Conservation (phyloP, 1,284 basidiomycete species). For the Microbotryum silenes-acaulis region DNA sequence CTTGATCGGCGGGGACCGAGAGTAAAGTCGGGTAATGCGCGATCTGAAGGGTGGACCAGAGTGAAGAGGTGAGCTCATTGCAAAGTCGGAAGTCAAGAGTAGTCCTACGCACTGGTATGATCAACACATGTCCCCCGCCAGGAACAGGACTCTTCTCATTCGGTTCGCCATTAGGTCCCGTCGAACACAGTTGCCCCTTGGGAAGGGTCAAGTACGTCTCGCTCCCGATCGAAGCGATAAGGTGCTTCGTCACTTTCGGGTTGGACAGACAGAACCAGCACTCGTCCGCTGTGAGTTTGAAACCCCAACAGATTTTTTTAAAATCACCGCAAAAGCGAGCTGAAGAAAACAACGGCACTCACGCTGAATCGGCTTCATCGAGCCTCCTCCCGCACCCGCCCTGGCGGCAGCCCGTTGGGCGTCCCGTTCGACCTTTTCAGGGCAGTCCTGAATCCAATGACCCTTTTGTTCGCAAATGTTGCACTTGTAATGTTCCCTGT, state of each 20-base stretch:
- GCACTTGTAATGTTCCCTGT: slow-evolving; percentile 29
- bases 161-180: slow-evolving; percentile 50
- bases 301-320: not conserved
- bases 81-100: too few species aligned
- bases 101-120: slow-evolving; percentile 34
- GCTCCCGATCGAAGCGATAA: slow-evolving; percentile 81
- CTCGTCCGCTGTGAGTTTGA: slow-evolving; percentile 58
- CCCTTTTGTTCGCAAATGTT: slow-evolving; percentile 37
- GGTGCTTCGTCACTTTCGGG: slow-evolving; percentile 80
- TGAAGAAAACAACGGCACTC: slow-evolving; percentile 39
- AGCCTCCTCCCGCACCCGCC: slow-evolving; percentile 45
- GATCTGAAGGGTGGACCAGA: slow-evolving; percentile 24
- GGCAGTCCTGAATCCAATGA: slow-evolving; percentile 80
- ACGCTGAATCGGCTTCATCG: slow-evolving; percentile 71
- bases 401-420: slow-evolving; percentile 33
- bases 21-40: slow-evolving; percentile 55
- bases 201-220: slow-evolving; percentile 90
- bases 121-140: slow-evolving; percentile 83
- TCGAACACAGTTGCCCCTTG: slow-evolving; percentile 84
- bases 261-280: slow-evolving; percentile 97
- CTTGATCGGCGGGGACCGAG: slow-evolving; percentile 66
- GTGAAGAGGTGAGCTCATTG: slow-evolving; percentile 63
- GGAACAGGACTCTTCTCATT: slow-evolving; percentile 51
- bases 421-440: slow-evolving; percentile 42
- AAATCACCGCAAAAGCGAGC: too few species aligned